Conservation (phyloP, 495 filamentous ascomycete genomes). For the Acidiella bohemica region DNA sequence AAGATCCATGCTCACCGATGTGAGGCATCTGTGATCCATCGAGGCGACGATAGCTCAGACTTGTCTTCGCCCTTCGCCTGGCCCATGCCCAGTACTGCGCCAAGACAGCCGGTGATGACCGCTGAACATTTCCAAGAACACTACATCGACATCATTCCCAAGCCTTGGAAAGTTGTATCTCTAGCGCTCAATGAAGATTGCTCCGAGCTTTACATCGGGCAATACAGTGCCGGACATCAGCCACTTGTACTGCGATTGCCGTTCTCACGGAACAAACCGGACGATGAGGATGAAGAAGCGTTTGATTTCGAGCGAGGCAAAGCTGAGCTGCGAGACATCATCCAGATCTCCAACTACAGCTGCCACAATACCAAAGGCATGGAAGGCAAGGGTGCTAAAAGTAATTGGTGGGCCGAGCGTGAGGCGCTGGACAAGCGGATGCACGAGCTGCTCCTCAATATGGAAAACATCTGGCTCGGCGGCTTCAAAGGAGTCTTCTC, state of each 20-base stretch:
- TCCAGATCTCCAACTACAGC: slow-evolving; percentile 61
- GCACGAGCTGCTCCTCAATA: slow-evolving; percentile 63
- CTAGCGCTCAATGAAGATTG: slow-evolving; percentile 64
- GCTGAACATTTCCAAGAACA: slow-evolving; percentile 45
- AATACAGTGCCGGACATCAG: slow-evolving; percentile 53
- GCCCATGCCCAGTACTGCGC: too few relatives aligned
- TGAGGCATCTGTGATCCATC: slow-evolving; percentile 40
- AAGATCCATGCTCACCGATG: slow-evolving; percentile 47
- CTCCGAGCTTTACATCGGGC: slow-evolving; percentile 71
- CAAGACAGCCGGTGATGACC: too few relatives aligned
- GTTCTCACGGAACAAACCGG: slow-evolving; percentile 61
- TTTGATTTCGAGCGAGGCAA: slow-evolving; percentile 73
- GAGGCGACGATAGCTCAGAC: slow-evolving; percentile 27
- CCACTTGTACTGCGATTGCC: slow-evolving; percentile 81
- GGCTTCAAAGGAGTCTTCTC: slow-evolving; percentile 88
- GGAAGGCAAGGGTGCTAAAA: slow-evolving; percentile 47
- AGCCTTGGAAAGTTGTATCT: slow-evolving; percentile 72
- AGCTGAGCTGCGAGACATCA: slow-evolving; percentile 67
- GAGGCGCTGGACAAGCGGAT: slow-evolving; percentile 65
- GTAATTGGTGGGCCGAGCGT: slow-evolving; percentile 77
- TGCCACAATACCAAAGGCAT: slow-evolving; percentile 58
- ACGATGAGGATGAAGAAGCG: slow-evolving; percentile 62
- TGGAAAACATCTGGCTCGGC: slow-evolving; percentile 88
- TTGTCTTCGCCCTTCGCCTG: slow-evolving; percentile 32
- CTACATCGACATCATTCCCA: slow-evolving; percentile 70